Conservation (phyloP, 768 basidiomycete genomes). For the Hypsizygus marmoreus region DNA sequence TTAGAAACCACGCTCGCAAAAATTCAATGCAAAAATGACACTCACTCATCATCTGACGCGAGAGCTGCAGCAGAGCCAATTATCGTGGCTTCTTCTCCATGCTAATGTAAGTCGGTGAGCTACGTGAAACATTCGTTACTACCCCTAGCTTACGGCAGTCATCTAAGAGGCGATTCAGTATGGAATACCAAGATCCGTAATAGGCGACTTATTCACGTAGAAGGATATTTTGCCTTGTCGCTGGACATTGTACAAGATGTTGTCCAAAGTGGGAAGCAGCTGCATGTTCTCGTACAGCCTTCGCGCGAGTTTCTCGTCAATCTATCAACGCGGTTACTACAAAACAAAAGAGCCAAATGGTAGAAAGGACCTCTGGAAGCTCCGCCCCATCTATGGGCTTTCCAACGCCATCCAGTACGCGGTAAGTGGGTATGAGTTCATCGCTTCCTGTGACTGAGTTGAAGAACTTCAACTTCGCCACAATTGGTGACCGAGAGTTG, state of each 20-base stretch:
- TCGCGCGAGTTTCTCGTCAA: constrained; percentile 67
- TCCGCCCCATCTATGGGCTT: constrained; percentile 70
- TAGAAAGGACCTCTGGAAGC: constrained; percentile 62
- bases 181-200: background rate
- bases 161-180: constrained; percentile 48
- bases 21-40: background rate
- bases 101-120: constrained; percentile 37
- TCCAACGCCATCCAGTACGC: constrained; percentile 83
- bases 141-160: constrained; percentile 54
- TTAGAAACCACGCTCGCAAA: background rate
- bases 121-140: constrained; percentile 7
- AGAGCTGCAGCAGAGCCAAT: constrained; percentile 89
- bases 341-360: background rate
- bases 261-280: constrained; percentile 82
- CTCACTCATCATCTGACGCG: constrained; percentile 82
- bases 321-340: constrained; percentile 35
- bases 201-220: constrained; percentile 55
- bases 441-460: constrained; percentile 68
- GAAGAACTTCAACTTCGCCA: constrained; percentile 74
- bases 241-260: constrained; percentile 87
- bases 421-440: constrained; percentile 79
- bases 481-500: constrained; percentile 59
- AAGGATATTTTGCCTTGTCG: constrained; percentile 93
- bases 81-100: constrained; percentile 91
- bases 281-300: constrained; percentile 81